A percentile compares a stretch with the other conserved stretches of the same genome.
phyloP scores from a whole-genome alignment of 257 asterid species.

The Haberlea rhodopensis region DNA sequence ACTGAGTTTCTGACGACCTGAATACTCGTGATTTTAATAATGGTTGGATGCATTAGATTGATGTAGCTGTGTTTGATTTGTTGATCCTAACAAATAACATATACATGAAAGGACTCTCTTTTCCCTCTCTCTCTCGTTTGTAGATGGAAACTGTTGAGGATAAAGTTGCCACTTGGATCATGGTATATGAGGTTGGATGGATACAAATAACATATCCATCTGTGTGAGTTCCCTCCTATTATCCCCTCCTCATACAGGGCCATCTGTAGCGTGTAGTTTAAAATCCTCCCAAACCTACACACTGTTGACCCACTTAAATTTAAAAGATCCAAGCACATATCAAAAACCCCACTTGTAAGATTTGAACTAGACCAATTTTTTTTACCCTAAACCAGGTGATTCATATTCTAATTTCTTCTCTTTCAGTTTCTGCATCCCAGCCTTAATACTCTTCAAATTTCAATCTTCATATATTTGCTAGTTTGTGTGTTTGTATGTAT shows the following conservation, averaged over 20 bases:
- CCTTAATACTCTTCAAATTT: background rate
- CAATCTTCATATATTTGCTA: too few species aligned
- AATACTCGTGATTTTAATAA: constrained; percentile 15
- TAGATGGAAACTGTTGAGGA: constrained; percentile 4
- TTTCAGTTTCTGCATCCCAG: background rate
- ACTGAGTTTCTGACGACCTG: background rate
- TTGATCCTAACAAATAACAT: background rate
- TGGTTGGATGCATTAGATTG: background rate
- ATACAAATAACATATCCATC: background rate
- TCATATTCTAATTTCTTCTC: too few species aligned
- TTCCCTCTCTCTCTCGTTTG: background rate
- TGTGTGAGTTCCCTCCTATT: background rate
- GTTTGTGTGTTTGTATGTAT: background rate
- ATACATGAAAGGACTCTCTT: background rate
- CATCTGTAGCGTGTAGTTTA: background rate
- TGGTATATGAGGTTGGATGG: background rate
- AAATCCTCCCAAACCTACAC: background rate
- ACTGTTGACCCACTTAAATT: background rate
- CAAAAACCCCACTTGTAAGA: background rate
- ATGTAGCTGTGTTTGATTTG: background rate
- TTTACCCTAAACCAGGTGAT: too few species aligned
- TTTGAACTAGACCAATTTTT: background rate
- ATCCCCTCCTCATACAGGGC: background rate
- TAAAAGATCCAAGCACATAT: background rate
- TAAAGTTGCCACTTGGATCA: constrained; percentile 7